Evolutionary conservation across 2,329 filamentous ascomycete species (phyloP).

Genomic region (Colletotrichum tropicicola): DNA sequence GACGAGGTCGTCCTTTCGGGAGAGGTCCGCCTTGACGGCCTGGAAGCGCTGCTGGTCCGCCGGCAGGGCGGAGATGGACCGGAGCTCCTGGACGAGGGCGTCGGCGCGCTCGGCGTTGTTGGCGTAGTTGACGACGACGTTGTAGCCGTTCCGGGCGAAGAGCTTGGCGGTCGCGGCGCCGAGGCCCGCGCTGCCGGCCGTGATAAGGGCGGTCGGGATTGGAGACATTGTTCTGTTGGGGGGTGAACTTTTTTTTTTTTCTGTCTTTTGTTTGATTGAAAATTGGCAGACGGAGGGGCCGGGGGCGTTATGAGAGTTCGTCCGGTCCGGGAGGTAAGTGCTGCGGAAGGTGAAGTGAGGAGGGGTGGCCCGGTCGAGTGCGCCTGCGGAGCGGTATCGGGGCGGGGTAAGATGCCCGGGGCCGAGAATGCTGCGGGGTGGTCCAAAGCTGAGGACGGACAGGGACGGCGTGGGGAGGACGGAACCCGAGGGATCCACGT

Average conservation of each 20-base stretch:
- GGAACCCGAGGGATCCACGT: not conserved
- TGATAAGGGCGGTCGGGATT: slow-evolving; percentile 42
- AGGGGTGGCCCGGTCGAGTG: too few species aligned
- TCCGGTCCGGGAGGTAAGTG: not conserved
- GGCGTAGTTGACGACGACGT: slow-evolving; percentile 75
- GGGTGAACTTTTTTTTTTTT: not conserved
- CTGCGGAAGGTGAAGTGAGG: not conserved
- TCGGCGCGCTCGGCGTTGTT: slow-evolving; percentile 63
- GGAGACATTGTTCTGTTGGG: not conserved
- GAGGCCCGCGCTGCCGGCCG: slow-evolving; percentile 59
- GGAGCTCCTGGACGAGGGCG: slow-evolving; percentile 59
- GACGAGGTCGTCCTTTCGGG: slow-evolving; percentile 64
- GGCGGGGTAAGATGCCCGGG: not conserved
- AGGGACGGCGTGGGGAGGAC: not conserved
- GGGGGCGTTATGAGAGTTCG: too few species aligned
- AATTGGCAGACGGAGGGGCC: not conserved
- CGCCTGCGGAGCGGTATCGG: slow-evolving; percentile 1
- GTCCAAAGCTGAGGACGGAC: not conserved
- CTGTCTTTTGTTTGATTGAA: not conserved
- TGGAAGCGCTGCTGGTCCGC: slow-evolving; percentile 45
- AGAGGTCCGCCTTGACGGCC: slow-evolving; percentile 73
- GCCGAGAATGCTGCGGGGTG: not conserved
- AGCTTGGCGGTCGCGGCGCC: slow-evolving; percentile 68
- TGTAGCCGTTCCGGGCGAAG: slow-evolving; percentile 69
- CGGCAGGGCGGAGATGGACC: slow-evolving; percentile 44